Base-by-base conservation (phyloP, 2,329 filamentous ascomycete genomes). In the Alternaria ventricosa region DNA sequence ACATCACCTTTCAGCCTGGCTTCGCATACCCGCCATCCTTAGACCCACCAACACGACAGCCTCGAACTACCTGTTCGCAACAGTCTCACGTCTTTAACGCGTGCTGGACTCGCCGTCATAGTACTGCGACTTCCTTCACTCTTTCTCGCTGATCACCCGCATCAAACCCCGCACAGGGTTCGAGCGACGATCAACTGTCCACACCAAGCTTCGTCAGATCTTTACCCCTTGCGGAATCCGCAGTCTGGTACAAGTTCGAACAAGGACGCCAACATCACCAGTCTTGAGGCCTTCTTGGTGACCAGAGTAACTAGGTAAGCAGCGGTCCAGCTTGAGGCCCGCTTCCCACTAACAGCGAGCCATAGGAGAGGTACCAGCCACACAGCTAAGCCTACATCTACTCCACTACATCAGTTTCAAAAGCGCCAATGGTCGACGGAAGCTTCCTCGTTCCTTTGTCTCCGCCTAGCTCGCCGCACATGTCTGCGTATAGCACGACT, bases 401-500 rank as follows among this genome's bases (percentile, higher is more conserved):
- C 57, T 64, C 64, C 56, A 62, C 55, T 69, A 58, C 57, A 69
- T 63, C 60, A 61, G 44, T 70, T 66, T 60, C 55, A 61, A 74
- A 78, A 75, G 72, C 69, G 70, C 76, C 74, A 81, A 81, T 81
- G 79, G 75, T 83, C 75, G 78, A 81, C 77, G 80, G 79, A 78
- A 82, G 77, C 74, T 79, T 80, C 70, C 79, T 81, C 75, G 80
- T 82, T 75, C 82, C 82, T 71, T 75, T 84, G 71, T 85, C 83
- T 76, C 83, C 83, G 70, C 83, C 83, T 64, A 83, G 76, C 67
- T 85, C 83, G 75, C 83, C 83, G 77, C 83, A 80, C 75, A 84
- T 84, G 82, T 84, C 82, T 81, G 82, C 78, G 72, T 82, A 82
- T 71, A 77, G 78, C 74, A 76, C 78, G 65, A 81, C 80, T 69